Conservation (phyloP, 805 yeast species). For the Lachancea kluyveri region DNA sequence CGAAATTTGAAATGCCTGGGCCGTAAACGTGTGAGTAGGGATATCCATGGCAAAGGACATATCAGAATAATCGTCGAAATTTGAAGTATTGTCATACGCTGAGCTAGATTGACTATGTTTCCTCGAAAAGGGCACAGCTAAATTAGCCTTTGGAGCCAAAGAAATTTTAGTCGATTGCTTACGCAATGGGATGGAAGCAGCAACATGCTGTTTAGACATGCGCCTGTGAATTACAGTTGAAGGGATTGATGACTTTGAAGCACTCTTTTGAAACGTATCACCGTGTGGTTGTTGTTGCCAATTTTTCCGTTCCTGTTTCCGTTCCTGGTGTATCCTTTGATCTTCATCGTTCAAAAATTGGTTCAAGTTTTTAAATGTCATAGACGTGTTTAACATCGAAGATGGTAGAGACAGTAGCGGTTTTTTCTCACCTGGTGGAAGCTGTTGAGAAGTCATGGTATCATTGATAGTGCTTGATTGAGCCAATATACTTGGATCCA, state of each 20-base stretch:
- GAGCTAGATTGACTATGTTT: constrained; percentile 6
- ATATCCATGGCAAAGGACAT: constrained; percentile 27
- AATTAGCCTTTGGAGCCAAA: constrained; percentile 9
- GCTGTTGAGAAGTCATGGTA: no score
- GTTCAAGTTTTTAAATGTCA: constrained; percentile 25
- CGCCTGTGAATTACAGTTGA: no score
- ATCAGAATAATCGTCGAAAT: constrained; percentile 19
- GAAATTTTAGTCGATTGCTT: constrained; percentile 14
- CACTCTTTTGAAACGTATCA: no score
- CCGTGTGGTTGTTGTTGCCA: no score
- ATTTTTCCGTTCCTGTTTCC: no score
- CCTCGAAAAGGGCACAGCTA: constrained; percentile 6
- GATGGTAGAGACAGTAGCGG: constrained; percentile 20
- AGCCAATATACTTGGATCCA: constrained; percentile 21
- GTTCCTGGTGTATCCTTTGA: no score
- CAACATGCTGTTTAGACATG: constrained; percentile 3
- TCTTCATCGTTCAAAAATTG: constrained; percentile 15
- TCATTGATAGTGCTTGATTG: constrained; percentile 24
- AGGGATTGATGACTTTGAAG: no score
- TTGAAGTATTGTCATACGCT: constrained; percentile 1
- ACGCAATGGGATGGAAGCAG: constrained; percentile 8
- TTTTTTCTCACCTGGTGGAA: no score
- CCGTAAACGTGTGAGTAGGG: constrained; percentile 23
- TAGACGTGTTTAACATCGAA: constrained; percentile 19
- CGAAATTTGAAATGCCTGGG: constrained; percentile 26